These are phyloP conservation scores for Pseudovirgaria hyperparasitica DNA, from an alignment of 2,329 filamentous ascomycete species.

Conservation along the genomic window DNA sequence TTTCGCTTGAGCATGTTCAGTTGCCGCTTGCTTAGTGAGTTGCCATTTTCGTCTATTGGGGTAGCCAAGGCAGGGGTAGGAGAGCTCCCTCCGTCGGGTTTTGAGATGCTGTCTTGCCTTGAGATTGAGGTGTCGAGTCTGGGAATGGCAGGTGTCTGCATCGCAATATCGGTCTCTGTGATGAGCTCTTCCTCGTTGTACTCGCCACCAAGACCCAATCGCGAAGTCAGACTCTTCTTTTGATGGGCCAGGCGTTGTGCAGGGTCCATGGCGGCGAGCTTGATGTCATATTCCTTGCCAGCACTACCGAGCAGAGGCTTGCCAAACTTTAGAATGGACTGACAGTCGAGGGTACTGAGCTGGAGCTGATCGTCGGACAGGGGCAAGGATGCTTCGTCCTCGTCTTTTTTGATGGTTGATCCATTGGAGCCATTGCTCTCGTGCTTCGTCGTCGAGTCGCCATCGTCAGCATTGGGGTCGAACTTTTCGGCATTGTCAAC, in stretches of 20 bases:
- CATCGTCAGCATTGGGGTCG: slow-evolving; percentile 73
- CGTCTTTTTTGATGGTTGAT: slow-evolving; percentile 30
- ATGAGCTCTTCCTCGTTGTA: slow-evolving; percentile 77
- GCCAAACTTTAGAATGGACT: slow-evolving; percentile 68
- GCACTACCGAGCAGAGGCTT: slow-evolving; percentile 72
- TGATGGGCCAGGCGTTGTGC: slow-evolving; percentile 70
- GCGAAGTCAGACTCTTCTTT: slow-evolving; percentile 73
- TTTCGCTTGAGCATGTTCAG: slow-evolving; percentile 92
- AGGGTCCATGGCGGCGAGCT: slow-evolving; percentile 68
- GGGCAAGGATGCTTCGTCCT: slow-evolving; percentile 32
- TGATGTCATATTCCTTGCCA: slow-evolving; percentile 72
- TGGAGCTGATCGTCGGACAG: slow-evolving; percentile 51
- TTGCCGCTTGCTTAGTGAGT: slow-evolving; percentile 70
- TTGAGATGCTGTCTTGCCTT: slow-evolving; percentile 32
- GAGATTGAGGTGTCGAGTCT: slow-evolving; percentile 39
- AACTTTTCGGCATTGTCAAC: slow-evolving; percentile 77
- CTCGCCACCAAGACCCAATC: slow-evolving; percentile 74
- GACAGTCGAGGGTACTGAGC: slow-evolving; percentile 64
- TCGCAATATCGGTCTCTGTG: slow-evolving; percentile 47
- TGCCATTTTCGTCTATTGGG: slow-evolving; percentile 42
- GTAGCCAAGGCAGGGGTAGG: slow-evolving; percentile 28
- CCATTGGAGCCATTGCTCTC: slow-evolving; percentile 28
- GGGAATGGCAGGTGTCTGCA: slow-evolving; percentile 22
- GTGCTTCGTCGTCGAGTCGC: slow-evolving; percentile 29
- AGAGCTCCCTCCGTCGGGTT: slow-evolving; percentile 24